Evolutionary conservation across 1,284 basidiomycete species (phyloP).

Genomic region (Ganoderma multipileum): DNA sequence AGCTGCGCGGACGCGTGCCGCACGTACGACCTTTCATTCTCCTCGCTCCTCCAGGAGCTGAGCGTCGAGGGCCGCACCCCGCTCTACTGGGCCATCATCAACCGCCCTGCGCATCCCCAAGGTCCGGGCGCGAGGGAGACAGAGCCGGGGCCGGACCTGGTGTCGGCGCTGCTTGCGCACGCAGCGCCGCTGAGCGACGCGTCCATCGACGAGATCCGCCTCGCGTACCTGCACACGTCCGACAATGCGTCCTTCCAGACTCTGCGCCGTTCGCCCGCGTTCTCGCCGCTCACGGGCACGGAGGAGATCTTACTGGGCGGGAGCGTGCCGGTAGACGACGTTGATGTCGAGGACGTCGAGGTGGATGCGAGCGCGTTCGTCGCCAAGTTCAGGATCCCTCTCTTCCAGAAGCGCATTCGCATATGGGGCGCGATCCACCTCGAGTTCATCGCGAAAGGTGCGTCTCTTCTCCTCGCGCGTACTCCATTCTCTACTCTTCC

Average conservation of each 20-base stretch:
- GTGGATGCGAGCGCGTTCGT: constrained; percentile 59
- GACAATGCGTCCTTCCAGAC: constrained; percentile 71
- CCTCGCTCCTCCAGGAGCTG: constrained; percentile 61
- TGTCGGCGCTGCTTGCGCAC: constrained; percentile 58
- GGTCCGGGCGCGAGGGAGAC: constrained; percentile 14
- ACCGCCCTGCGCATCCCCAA: constrained; percentile 30
- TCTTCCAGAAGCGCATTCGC: constrained; percentile 77
- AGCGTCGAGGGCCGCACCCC: constrained; percentile 70
- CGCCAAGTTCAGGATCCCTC: constrained; percentile 56
- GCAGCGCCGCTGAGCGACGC: constrained; percentile 57
- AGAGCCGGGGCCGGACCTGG: constrained; percentile 50
- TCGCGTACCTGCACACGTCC: constrained; percentile 67
- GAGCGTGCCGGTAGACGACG: constrained; percentile 55
- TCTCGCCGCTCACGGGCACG: constrained; percentile 55
- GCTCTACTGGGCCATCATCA: constrained; percentile 75
- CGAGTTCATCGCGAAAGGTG: constrained; percentile 76
- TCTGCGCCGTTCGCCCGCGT: constrained; percentile 56
- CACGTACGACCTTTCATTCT: constrained; percentile 47
- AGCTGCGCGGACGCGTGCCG: constrained; percentile 55
- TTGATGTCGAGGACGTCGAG: constrained; percentile 55
- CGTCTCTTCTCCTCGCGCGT: constrained; percentile 24
- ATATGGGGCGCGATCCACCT: constrained; percentile 58
- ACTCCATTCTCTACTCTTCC: neutral
- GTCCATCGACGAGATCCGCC: constrained; percentile 63
- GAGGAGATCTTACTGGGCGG: constrained; percentile 67